These are phyloP conservation scores for Ophiosphaerella narmari DNA, from an alignment of 2,329 filamentous ascomycete genomes.

Conservation along the genomic window DNA sequence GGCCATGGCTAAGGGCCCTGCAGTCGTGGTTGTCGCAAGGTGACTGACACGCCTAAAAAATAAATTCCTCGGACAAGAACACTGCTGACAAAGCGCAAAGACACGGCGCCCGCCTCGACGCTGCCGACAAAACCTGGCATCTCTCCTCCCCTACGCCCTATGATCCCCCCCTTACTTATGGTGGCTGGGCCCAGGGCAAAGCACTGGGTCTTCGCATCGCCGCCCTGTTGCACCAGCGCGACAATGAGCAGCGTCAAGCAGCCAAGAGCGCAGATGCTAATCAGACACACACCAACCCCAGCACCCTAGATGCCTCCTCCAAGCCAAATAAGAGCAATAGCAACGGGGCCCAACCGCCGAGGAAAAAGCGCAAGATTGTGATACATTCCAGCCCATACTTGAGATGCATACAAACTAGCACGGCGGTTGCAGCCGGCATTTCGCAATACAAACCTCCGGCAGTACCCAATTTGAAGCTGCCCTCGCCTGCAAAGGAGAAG, in stretches of 20 bases:
- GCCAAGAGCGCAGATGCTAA: slow-evolving; percentile 24
- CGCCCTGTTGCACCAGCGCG: slow-evolving; percentile 64
- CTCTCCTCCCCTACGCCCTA: slow-evolving; percentile 91
- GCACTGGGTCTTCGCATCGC: slow-evolving; percentile 82
- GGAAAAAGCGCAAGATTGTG: slow-evolving; percentile 74
- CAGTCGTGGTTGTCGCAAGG: slow-evolving; percentile 57
- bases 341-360: slow-evolving; percentile 23
- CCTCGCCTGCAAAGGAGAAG: slow-evolving; percentile 22
- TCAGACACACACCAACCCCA: slow-evolving; percentile 26
- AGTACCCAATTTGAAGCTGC: slow-evolving; percentile 25
- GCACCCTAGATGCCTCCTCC: slow-evolving; percentile 19
- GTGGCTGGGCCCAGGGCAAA: slow-evolving; percentile 87
- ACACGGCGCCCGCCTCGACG: slow-evolving; percentile 92
- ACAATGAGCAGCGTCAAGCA: slow-evolving; percentile 50
- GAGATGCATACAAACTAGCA: slow-evolving; percentile 88
- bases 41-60: slow-evolving; percentile 24
- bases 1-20: slow-evolving; percentile 52
- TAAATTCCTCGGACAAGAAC: not conserved
- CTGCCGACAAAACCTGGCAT: slow-evolving; percentile 94
- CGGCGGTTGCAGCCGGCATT: slow-evolving; percentile 85
- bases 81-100: slow-evolving; percentile 50
- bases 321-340: not conserved
- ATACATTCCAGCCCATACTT: slow-evolving; percentile 94
- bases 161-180: slow-evolving; percentile 92
- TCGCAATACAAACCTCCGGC: slow-evolving; percentile 62